Conservation (phyloP, 2,329 filamentous ascomycete species). For the Botrytis cinerea region DNA sequence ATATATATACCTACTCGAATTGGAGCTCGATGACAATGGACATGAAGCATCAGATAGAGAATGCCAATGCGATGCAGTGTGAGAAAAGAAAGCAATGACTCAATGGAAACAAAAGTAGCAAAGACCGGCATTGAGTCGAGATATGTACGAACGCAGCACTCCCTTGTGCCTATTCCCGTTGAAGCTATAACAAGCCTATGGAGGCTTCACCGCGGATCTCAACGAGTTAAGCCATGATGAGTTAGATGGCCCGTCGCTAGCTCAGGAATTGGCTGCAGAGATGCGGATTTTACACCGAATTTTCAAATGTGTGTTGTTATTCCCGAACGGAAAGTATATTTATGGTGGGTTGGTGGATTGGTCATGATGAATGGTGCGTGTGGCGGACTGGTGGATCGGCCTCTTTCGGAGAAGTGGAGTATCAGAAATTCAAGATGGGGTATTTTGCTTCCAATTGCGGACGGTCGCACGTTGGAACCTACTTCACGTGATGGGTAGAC, state of each 20-base stretch:
- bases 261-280: constrained; percentile 5
- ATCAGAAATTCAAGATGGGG: neutral
- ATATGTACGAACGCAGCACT: neutral
- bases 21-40: neutral
- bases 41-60: neutral
- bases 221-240: constrained; percentile 15
- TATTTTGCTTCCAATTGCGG: neutral
- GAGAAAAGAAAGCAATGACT: neutral
- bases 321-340: constrained; percentile 10
- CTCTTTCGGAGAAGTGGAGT: constrained; percentile 8
- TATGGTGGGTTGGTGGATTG: neutral
- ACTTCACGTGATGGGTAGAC: neutral
- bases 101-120: neutral
- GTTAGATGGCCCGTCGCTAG: constrained; percentile 6
- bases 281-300: constrained; percentile 2
- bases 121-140: neutral
- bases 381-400: neutral
- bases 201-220: constrained; percentile 7
- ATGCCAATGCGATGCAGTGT: neutral
- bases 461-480: neutral
- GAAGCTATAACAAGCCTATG: neutral
- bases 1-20: neutral
- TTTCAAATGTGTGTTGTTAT: constrained; percentile 12
- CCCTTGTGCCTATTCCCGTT: neutral
- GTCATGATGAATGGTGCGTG: neutral